Evolutionary conservation across 805 yeast genomes (phyloP).

Genomic region (Blastobotrys peoriensis): DNA sequence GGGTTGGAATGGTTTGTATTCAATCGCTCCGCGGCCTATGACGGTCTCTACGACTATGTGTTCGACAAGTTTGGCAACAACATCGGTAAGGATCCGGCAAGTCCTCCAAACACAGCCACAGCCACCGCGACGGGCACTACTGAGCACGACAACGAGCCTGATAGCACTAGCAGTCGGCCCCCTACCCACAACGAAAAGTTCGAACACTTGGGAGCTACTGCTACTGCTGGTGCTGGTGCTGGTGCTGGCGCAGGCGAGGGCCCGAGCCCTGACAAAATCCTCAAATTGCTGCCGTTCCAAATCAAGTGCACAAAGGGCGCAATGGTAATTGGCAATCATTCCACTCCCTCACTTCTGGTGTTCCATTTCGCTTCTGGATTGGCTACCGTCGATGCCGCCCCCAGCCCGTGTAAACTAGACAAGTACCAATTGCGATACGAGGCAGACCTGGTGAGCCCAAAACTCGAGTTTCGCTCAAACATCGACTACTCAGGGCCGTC

Average conservation of each 20-base stretch:
- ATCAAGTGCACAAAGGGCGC: slow-evolving; percentile 60
- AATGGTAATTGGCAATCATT: slow-evolving; percentile 69
- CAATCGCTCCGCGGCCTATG: slow-evolving; percentile 75
- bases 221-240: background rate
- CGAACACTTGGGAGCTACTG: background rate
- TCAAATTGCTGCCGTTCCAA: slow-evolving; percentile 50
- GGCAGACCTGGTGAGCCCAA: slow-evolving; percentile 46
- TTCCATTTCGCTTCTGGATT: slow-evolving; percentile 49
- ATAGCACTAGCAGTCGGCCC: background rate
- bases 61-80: background rate
- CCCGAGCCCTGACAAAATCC: background rate
- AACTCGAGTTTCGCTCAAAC: slow-evolving; percentile 62
- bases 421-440: slow-evolving; percentile 43
- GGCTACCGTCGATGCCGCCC: slow-evolving; percentile 53
- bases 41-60: slow-evolving; percentile 39
- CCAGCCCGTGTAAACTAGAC: slow-evolving; percentile 50
- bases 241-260: background rate
- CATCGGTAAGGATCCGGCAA: background rate
- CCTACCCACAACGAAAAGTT: background rate
- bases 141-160: background rate
- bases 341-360: slow-evolving; percentile 68
- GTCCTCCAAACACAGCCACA: too few relatives aligned
- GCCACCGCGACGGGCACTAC: background rate
- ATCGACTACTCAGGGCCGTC: slow-evolving; percentile 46
- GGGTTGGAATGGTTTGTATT: slow-evolving; percentile 83